A percentile compares a stretch with the other conserved stretches of the same genome.
phyloP scores from a whole-genome alignment of 441 rosid species.

The Pelargonium australe region DNA sequence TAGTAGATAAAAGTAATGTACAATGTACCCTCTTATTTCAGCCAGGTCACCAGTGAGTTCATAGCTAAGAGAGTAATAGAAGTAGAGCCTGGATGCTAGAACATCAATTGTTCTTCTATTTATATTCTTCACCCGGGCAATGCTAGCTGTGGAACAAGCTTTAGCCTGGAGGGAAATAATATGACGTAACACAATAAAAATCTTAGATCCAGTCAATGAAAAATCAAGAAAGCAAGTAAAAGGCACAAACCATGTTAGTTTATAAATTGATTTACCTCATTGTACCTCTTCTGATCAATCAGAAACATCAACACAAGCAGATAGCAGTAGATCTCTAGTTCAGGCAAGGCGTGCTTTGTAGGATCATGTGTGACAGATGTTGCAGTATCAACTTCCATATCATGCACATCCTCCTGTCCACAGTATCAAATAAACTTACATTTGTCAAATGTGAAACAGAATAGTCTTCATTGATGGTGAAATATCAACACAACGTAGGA shows the following conservation, averaged over 20 bases:
- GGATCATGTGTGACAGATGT: constrained; percentile 35
- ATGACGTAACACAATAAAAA: too few relatives aligned
- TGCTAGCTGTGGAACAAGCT: constrained; percentile 57
- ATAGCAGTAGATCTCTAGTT: constrained; percentile 59
- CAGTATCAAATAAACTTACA: constrained; percentile 7
- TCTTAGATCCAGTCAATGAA: too few relatives aligned
- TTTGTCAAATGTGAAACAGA: not conserved
- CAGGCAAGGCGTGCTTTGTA: constrained; percentile 43
- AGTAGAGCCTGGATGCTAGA: constrained; percentile 60
- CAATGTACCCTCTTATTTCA: constrained; percentile 59
- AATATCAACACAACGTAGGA: too few relatives aligned
- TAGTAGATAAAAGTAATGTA: not conserved
- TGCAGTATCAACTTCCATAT: constrained; percentile 35
- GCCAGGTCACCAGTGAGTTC: constrained; percentile 61
- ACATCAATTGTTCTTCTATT: constrained; percentile 70
- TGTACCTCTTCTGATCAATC: constrained; percentile 63
- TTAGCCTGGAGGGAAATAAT: constrained; percentile 15
- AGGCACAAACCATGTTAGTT: too few relatives aligned
- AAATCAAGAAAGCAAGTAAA: not conserved
- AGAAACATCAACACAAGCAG: constrained; percentile 55
- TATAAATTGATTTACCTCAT: constrained; percentile 33
- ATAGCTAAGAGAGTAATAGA: constrained; percentile 63
- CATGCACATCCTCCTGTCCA: constrained; percentile 56
- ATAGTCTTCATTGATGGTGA: too few relatives aligned
- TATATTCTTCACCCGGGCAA: constrained; percentile 46